Evolutionary conservation across 805 yeast genomes (phyloP), one percentile per base, ranked within the genome.

Genomic region (Pachysolen tannophilus): DNA sequence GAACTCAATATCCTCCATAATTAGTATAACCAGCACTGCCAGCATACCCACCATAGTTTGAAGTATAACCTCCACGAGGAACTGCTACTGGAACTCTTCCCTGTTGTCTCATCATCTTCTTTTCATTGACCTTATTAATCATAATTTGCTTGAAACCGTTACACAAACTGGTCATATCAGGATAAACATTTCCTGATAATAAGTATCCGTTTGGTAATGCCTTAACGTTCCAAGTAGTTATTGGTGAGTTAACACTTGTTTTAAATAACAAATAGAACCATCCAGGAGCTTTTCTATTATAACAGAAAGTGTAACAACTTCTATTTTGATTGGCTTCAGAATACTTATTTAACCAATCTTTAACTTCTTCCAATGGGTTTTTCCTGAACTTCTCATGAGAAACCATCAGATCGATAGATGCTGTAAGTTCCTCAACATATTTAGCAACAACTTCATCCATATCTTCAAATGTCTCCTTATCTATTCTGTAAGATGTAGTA

Each of bases 281-380:
- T n/a, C 98, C 97, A 2, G 99, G 96, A 28, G 80, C 75, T 49
- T 78, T 82, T 56, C 83, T 84, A 58, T 94, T 94, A 56, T 76
- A 79, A 53, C 95, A 83, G 64, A 88, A 92, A 28, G 86, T 85
- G 53, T 92, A 92, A 11, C 85, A 86, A 40, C 94, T 82, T 60
- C 87, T 79, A 50, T 79, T 80, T 29, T 94, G 92, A 50, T 88
- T 87, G 20, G 96, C 97, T 48, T 77, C 80, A 3, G 95, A 82
- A 55, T 86, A 92, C 21, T 90, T 78, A 41, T 84, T 82, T 45
- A 92, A 71, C 83, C 94, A 87, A 46, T 80, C 81, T 44, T 78
- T 77, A 10, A 86, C 94, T 42, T 87, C 95, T 30, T 75, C 67
- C 42, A 75, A 67, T 14, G 87, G 69, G 35, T 95, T 97, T 31